Conservation (phyloP, 306 rosid species). For the Ormosia emarginata region DNA sequence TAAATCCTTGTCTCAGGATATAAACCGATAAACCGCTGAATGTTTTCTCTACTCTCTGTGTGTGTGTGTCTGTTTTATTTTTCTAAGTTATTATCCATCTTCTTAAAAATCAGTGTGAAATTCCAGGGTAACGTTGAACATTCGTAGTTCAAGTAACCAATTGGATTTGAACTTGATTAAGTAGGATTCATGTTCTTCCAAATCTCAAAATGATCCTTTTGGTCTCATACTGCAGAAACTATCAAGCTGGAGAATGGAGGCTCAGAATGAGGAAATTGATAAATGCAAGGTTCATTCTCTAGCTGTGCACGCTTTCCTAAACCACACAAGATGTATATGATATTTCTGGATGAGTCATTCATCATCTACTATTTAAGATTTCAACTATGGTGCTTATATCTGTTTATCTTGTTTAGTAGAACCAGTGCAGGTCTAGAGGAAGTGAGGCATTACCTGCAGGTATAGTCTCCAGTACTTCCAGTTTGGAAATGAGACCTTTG, state of each 20-base stretch:
- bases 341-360: neutral
- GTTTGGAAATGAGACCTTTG: constrained; percentile 60
- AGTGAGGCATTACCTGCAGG: constrained; percentile 79
- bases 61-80: neutral
- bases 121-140: neutral
- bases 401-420: constrained; percentile 62
- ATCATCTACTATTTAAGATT: neutral
- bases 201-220: neutral
- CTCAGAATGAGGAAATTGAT: constrained; percentile 16
- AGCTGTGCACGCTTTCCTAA: neutral
- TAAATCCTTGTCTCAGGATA: neutral
- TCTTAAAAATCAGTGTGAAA: neutral
- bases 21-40: neutral
- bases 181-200: constrained; percentile 2
- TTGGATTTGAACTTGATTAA: neutral
- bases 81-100: neutral
- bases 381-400: constrained; percentile 17
- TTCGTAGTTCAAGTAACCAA: neutral
- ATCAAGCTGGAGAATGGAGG: constrained; percentile 31
- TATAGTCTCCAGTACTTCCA: constrained; percentile 56
- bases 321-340: neutral
- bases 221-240: constrained; percentile 31
- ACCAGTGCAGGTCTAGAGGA: constrained; percentile 64
- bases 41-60: neutral
- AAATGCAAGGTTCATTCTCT: constrained; percentile 66